Conservation (phyloP, 129 eudicot genomes). For the Artemisia annua region DNA sequence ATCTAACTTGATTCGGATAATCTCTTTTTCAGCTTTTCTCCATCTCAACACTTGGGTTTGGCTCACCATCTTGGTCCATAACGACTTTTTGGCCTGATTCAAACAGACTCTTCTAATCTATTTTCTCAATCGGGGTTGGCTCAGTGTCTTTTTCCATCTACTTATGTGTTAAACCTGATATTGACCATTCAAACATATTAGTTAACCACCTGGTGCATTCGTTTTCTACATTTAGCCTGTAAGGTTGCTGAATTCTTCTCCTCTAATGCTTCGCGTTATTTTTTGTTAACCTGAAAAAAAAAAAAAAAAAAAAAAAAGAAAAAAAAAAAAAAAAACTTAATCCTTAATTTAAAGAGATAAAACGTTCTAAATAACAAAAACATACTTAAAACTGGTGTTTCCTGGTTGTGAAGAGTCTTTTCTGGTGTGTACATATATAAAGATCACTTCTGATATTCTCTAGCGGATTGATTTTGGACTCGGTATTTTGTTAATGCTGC, state of each 20-base stretch:
- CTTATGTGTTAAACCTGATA: too few relatives aligned
- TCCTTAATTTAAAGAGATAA: neutral
- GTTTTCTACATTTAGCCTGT: constrained; percentile 63
- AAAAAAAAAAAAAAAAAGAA: neutral
- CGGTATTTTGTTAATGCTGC: too few relatives aligned
- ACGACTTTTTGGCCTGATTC: too few relatives aligned
- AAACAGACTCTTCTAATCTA: too few relatives aligned
- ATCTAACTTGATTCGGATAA: too few relatives aligned
- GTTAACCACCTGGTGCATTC: constrained; percentile 23
- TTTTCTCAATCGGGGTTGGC: too few relatives aligned
- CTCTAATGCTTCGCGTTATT: constrained; percentile 49
- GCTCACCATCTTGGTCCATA: too few relatives aligned
- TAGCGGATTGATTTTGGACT: too few relatives aligned
- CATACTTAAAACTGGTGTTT: neutral
- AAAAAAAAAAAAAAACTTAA: neutral
- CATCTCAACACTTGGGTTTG: too few relatives aligned
- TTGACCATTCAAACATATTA: too few relatives aligned
- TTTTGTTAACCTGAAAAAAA: constrained; percentile 59
- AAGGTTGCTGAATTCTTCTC: constrained; percentile 78
- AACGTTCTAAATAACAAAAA: neutral
- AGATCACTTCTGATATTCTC: neutral
- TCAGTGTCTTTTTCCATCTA: too few relatives aligned
- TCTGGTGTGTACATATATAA: neutral
- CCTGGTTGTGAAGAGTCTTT: neutral
- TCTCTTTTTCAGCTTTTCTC: too few relatives aligned